Evolutionary conservation across 495 filamentous ascomycete genomes (phyloP).

Genomic region (Annulohypoxylon moriforme): DNA sequence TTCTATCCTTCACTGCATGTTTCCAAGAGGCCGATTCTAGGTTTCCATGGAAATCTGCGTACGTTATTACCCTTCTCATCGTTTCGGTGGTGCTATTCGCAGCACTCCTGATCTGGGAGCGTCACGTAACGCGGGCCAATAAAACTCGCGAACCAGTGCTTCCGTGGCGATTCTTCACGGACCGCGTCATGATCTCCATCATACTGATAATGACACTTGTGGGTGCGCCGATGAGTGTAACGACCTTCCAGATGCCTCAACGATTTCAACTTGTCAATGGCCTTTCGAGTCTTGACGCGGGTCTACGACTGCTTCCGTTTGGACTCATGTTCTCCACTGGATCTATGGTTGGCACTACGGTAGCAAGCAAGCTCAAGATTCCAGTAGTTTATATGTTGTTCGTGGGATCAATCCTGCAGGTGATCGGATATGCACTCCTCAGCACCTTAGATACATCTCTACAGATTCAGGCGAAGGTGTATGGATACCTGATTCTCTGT

Average conservation of each 20-base stretch:
- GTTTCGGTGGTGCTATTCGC: neutral
- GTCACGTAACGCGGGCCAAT: neutral
- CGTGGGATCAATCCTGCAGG: constrained; percentile 10
- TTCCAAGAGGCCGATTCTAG: constrained; percentile 46
- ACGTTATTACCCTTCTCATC: constrained; percentile 37
- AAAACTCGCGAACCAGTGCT: constrained; percentile 30
- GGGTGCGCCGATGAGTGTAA: constrained; percentile 36
- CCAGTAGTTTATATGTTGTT: constrained; percentile 21
- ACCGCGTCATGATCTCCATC: constrained; percentile 21
- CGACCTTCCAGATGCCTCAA: constrained; percentile 60
- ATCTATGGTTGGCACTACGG: constrained; percentile 45
- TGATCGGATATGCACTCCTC: constrained; percentile 30
- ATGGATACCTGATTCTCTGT: constrained; percentile 49
- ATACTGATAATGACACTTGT: constrained; percentile 8
- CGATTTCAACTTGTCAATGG: constrained; percentile 60
- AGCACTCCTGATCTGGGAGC: constrained; percentile 18
- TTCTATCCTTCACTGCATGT: constrained; percentile 33
- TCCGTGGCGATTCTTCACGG: constrained; percentile 36
- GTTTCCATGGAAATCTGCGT: constrained; percentile 43
- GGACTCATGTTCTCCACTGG: constrained; percentile 49
- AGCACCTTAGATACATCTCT: constrained; percentile 4
- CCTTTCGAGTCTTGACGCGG: constrained; percentile 52
- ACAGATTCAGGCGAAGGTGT: constrained; percentile 39
- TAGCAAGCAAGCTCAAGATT: constrained; percentile 40
- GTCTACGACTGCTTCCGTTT: constrained; percentile 61